phyloP scores from a whole-genome alignment of 306 rosid genomes.

The Quercus gilva region DNA sequence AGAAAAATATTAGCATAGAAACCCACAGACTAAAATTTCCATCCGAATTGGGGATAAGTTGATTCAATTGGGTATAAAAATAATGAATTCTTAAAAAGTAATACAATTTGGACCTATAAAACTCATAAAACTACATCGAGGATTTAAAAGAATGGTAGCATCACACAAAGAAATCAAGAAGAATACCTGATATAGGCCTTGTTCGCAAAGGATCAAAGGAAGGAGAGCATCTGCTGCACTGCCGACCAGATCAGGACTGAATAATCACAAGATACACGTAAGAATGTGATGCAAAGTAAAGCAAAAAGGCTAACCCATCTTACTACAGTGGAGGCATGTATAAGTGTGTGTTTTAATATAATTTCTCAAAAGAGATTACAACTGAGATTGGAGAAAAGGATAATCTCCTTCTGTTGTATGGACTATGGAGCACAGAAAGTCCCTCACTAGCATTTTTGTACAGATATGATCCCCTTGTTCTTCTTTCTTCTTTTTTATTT shows the following conservation, averaged over 20 bases:
- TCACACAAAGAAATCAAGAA: neutral
- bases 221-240: slow-evolving; percentile 98
- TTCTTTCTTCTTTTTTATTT: neutral
- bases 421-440: neutral
- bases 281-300: slow-evolving; percentile 10
- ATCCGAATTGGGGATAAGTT: neutral
- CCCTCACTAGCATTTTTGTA: neutral
- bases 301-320: neutral
- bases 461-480: neutral
- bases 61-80: neutral
- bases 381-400: neutral
- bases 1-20: too few species aligned
- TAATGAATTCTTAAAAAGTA: neutral
- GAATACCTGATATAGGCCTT: slow-evolving; percentile 76
- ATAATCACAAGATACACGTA: slow-evolving; percentile 22
- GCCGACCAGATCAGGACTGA: slow-evolving; percentile 82
- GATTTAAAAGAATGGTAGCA: neutral
- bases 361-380: neutral
- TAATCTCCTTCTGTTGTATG: neutral
- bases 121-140: neutral
- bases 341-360: neutral
- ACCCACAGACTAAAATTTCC: neutral
- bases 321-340: neutral
- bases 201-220: slow-evolving; percentile 87
- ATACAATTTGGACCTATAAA: neutral